Base-by-base conservation (phyloP, 345 rosid genomes). In the Limnanthes douglasii region DNA sequence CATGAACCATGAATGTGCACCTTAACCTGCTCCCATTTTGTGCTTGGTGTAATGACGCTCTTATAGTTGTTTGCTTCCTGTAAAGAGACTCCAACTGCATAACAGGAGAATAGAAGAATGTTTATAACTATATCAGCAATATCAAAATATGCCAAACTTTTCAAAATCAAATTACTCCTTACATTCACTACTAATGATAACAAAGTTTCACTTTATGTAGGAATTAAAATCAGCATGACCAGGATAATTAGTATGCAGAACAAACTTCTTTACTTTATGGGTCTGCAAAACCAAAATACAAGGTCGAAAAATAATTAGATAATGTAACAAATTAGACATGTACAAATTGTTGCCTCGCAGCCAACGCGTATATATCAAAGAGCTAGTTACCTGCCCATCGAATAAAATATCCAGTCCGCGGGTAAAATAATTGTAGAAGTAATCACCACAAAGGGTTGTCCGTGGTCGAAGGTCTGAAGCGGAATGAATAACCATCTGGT, bases 181-280 rank as follows among this genome's bases (percentile, higher is more conserved):
- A 57, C 48, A 26, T 53, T 52, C 37, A 29, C 24, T 62, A 69
- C 86, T 78, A 57, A 56, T 49, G 52, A 83, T 65, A 28, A 72
- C 61, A 38, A 84, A 84, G 59, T 90, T 90, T 79, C 94, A 77
- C 62, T 90, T 90, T 25, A 90, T 75, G 57, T 84, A 90, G 31
- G 88, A 77, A 69, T 84, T 90, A 57, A 90, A 90, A 69, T 90
- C 98, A 16, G 94, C 72, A 68, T 90, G 98, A 31, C 98, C 98
- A 37, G 94, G 96, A 63, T 90, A 84, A 63, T 90, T 84, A 14
- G 95, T 77, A 51, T 90, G 96, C 49, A 90, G 60, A 48, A 90
- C 80, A 57, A 90, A 90, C 78, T 90, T 90, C 60, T 84, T 84
- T 43, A 75, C 68, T 58, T 67, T 80, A 62, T 90, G 96, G 45